Base-by-base conservation (phyloP, 2,329 filamentous ascomycete genomes). In the Xylaria sp. region DNA sequence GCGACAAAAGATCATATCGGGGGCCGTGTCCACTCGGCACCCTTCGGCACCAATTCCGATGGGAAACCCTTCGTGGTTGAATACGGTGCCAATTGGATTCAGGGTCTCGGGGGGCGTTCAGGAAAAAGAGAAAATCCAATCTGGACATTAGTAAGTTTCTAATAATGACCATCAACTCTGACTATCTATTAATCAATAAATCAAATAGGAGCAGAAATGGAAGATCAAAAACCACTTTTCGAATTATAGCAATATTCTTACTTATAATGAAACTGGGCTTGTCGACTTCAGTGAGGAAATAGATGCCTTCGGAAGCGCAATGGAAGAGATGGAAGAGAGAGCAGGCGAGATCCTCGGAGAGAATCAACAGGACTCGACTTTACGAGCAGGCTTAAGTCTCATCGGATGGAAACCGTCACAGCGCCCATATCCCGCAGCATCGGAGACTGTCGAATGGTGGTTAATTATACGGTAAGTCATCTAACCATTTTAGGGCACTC, bases 371-470 rank as follows among this genome's bases (percentile, higher is more conserved):
- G 54, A 58, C 54, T 37, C 54, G 35, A 58, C 54, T 27, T 12
- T 58, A 23, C 54, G 54, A 44, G n/a, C 54, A 27, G 54, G 54
- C 13, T 58, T 58, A 12, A 58, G 54, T 44, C 54, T 58, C 18
- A n/a, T 58, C 27, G 54, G 54, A 23, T 58, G 54, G 54, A 58
- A 58, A 44, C 54, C 54, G 44, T 58, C 35, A 5, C 54, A 58
- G 16, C 54, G 54, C 35, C 13, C 44, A 3, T 58, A 58, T 18
- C 35, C 54, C 35, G 35, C 35, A 44, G 37, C 35, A 18, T 29
- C 54, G 10, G 54, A 58, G 21, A 35, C 54, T 3, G 37, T 58
- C 4, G 54, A 58, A 58, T 58, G 54, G 54, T 58, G 54, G 54
- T 25, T n/a, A n/a, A n/a, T n/a, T 58, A n/a, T 58, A 58, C n/a